phyloP scores from a whole-genome alignment of 2,329 filamentous ascomycete species.

The Botrytis deweyae region DNA sequence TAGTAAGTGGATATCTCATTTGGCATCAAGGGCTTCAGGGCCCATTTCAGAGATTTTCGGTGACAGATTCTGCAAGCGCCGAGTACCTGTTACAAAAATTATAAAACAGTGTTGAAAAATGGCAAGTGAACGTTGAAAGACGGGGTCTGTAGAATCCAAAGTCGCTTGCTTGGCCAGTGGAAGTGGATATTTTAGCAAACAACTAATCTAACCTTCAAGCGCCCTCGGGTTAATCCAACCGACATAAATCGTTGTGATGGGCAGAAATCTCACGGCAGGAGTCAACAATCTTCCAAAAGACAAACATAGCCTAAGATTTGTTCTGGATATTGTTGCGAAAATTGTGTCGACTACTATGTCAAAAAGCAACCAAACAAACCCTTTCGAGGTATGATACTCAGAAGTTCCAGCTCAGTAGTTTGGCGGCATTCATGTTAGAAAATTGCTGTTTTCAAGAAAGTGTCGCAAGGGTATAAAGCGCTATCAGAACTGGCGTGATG shows the following conservation, averaged over 20 bases:
- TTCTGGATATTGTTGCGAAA: background rate
- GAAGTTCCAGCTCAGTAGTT: background rate
- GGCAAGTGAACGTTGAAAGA: conserved; percentile 4
- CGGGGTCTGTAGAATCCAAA: background rate
- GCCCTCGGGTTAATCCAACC: background rate
- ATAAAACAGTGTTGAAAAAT: conserved; percentile 8
- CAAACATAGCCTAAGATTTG: background rate
- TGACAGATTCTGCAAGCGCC: conserved; percentile 5
- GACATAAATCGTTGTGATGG: background rate
- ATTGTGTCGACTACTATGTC: background rate
- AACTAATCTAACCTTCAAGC: background rate
- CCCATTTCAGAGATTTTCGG: conserved; percentile 1
- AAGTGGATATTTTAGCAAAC: background rate
- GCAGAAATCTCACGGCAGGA: background rate
- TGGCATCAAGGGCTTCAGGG: background rate
- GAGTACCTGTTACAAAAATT: background rate
- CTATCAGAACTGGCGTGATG: background rate
- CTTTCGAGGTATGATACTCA: background rate
- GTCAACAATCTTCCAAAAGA: background rate
- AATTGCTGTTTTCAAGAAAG: background rate
- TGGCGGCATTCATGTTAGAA: background rate
- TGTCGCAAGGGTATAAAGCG: background rate
- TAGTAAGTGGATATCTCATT: conserved; percentile 11
- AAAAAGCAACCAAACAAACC: background rate
- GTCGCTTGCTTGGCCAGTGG: background rate